Conservation (phyloP, 106 monocot genomes). For the Platanthera zijinensis region DNA sequence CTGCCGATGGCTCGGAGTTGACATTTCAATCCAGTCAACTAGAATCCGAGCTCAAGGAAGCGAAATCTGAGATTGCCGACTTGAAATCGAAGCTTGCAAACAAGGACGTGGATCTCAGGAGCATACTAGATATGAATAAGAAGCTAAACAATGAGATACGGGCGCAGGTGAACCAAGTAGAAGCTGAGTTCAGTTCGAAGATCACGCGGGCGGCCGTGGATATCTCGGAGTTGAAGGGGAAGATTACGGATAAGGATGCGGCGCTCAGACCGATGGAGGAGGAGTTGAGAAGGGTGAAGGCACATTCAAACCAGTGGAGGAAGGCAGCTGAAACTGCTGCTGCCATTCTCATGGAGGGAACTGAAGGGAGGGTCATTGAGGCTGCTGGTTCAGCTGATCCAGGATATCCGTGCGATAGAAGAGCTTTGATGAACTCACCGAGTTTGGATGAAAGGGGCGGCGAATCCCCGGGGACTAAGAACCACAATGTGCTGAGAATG, state of each 20-base stretch:
- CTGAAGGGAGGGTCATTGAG: slow-evolving; percentile 43
- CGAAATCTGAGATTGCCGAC: slow-evolving; percentile 14
- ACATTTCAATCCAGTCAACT: slow-evolving; percentile 20
- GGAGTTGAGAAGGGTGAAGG: slow-evolving; percentile 60
- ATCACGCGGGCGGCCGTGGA: slow-evolving; percentile 18
- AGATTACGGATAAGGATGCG: slow-evolving; percentile 50
- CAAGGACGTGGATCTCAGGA: slow-evolving; percentile 45
- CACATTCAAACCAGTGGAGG: slow-evolving; percentile 91
- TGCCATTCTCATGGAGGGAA: slow-evolving; percentile 36
- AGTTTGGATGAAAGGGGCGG: slow-evolving; percentile 51
- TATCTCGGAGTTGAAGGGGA: slow-evolving; percentile 36
- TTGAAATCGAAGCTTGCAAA: slow-evolving; percentile 44
- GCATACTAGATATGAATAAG: slow-evolving; percentile 13
- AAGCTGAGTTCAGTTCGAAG: slow-evolving; percentile 47
- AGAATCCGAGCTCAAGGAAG: slow-evolving; percentile 22
- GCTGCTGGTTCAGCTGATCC: slow-evolving; percentile 51
- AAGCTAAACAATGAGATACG: slow-evolving; percentile 16
- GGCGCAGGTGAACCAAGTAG: slow-evolving; percentile 16
- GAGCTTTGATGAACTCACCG: slow-evolving; percentile 42
- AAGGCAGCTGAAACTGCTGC: slow-evolving; percentile 92
- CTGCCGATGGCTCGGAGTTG: no score
- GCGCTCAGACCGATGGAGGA: slow-evolving; percentile 51
- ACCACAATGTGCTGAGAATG: slow-evolving; percentile 38
- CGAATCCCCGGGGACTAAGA: slow-evolving; percentile 19
- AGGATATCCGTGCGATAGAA: slow-evolving; percentile 29